Conservation (phyloP, 148 eudicot species). For the Oxyria digyna region DNA sequence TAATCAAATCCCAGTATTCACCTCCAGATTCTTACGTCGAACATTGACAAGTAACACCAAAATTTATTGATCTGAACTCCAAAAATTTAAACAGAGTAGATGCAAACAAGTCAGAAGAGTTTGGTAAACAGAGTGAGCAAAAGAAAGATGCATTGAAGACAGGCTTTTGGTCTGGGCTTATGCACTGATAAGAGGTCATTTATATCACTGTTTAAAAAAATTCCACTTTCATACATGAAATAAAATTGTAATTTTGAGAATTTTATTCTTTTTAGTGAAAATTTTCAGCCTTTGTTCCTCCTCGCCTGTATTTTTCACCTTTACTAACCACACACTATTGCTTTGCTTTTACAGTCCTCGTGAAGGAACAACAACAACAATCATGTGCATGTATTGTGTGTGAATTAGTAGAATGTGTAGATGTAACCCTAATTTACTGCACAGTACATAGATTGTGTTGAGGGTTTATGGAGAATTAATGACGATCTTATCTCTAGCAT, state of each 20-base stretch:
- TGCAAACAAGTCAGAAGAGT: neutral
- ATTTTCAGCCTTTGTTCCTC: neutral
- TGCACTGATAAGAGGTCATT: neutral
- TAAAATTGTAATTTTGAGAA: neutral
- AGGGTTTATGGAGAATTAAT: neutral
- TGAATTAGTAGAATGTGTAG: neutral
- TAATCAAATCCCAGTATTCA: too few relatives aligned
- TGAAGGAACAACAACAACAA: neutral
- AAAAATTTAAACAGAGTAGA: neutral
- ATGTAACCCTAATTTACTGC: neutral
- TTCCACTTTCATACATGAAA: neutral
- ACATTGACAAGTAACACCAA: neutral
- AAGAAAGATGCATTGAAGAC: conserved; percentile 2
- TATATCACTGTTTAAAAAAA: conserved; percentile 1
- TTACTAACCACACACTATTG: neutral
- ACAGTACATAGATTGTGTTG: neutral
- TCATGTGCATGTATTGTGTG: neutral
- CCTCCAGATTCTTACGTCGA: too few relatives aligned
- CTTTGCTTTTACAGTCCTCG: conserved; percentile 6
- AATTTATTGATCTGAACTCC: neutral
- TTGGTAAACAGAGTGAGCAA: neutral
- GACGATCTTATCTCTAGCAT: neutral
- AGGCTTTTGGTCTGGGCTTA: conserved; percentile 5
- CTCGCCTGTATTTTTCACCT: neutral
- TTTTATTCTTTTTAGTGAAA: neutral